Evolutionary conservation across 768 basidiomycete species (phyloP).

Genomic region (Kwoniella mangroviensis): DNA sequence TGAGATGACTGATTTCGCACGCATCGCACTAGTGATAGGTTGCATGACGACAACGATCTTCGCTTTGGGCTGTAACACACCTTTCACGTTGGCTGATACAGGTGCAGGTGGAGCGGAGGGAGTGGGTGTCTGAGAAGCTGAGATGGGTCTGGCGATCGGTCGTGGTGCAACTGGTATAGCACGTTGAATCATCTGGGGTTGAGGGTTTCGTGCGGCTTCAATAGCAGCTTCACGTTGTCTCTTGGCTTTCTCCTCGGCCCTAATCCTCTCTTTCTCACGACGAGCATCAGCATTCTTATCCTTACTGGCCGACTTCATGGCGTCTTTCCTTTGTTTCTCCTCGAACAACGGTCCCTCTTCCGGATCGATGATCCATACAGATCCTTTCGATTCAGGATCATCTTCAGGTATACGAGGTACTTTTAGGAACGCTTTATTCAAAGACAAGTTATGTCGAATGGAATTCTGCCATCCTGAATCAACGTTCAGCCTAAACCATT

Average conservation of each 20-base stretch:
- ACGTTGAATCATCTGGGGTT: conserved; percentile 10
- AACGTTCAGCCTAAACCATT: conserved; percentile 86
- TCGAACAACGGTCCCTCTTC: conserved; percentile 59
- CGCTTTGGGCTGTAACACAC: conserved; percentile 36
- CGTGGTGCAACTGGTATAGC: conserved; percentile 28
- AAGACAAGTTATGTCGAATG: conserved; percentile 92
- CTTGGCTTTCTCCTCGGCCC: conserved; percentile 37
- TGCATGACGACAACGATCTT: conserved; percentile 48
- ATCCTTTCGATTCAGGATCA: conserved; percentile 74
- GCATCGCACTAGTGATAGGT: conserved; percentile 44
- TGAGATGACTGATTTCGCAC: conserved; percentile 37
- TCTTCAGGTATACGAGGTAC: conserved; percentile 79
- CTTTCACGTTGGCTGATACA: conserved; percentile 31
- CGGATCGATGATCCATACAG: conserved; percentile 89
- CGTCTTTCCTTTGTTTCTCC: conserved; percentile 52
- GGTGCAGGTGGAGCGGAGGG: conserved; percentile 28
- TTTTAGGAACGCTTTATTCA: conserved; percentile 88
- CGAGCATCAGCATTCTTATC: conserved; percentile 41
- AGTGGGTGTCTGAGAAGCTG: conserved; percentile 13
- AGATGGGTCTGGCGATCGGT: conserved; percentile 26
- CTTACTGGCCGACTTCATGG: conserved; percentile 43
- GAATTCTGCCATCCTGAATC: conserved; percentile 93
- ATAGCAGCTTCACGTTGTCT: conserved; percentile 33
- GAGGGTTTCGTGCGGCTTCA: conserved; percentile 24
- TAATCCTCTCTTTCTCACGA: conserved; percentile 37